Percentiles rank a stretch among this genome's conserved stretches.
phyloP scores from a whole-genome alignment of 1,284 basidiomycete genomes.

The Leccinum brunneo-olivaceum region DNA sequence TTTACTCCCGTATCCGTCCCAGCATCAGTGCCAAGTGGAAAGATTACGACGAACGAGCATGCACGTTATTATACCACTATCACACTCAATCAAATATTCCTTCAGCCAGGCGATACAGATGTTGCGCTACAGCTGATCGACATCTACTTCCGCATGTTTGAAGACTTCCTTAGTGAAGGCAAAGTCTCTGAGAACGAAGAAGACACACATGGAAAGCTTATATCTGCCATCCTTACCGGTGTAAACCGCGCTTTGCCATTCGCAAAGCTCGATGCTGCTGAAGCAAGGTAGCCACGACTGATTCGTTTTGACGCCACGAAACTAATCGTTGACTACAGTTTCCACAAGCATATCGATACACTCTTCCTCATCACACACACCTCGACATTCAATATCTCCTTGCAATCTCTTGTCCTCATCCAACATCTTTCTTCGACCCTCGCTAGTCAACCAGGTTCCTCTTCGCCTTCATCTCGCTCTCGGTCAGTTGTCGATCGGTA shows the following conservation, averaged over 20 bases:
- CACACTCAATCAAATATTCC: conserved; percentile 90
- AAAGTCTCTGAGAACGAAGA: conserved; percentile 38
- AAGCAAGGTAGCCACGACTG: conserved; percentile 48
- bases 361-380: conserved; percentile 93
- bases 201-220: conserved; percentile 76
- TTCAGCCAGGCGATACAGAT: conserved; percentile 65
- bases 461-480: conserved; percentile 35
- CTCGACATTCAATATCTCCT: conserved; percentile 93
- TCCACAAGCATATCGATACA: conserved; percentile 87
- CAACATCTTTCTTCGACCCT: conserved; percentile 71
- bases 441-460: conserved; percentile 30
- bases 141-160: conserved; percentile 94
- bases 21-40: conserved; percentile 23
- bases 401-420: conserved; percentile 91
- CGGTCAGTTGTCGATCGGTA: conserved; percentile 74
- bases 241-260: conserved; percentile 95
- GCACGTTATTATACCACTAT: conserved; percentile 88
- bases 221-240: conserved; percentile 90
- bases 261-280: conserved; percentile 63
- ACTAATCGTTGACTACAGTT: conserved; percentile 37
- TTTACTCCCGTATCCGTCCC: conserved; percentile 37
- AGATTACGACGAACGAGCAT: conserved; percentile 47
- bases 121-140: conserved; percentile 84
- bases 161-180: conserved; percentile 74
- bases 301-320: too few species aligned